Conservation (phyloP, 2,329 filamentous ascomycete species). For the Calonectria hawksworthii region DNA sequence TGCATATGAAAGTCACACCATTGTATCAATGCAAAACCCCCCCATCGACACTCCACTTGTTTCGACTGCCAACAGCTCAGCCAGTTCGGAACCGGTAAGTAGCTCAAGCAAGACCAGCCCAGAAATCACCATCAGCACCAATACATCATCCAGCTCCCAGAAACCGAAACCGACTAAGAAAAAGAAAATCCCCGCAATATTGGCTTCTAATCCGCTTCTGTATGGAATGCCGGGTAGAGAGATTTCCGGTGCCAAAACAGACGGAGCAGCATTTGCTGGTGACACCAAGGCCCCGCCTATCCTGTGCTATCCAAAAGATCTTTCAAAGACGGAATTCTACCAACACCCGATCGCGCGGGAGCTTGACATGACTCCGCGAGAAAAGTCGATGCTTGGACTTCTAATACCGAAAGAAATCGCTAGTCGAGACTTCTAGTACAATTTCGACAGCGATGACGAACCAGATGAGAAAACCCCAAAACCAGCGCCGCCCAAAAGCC, state of each 20-base stretch:
- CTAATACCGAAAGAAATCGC: conserved; percentile 51
- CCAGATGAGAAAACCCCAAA: conserved; percentile 29
- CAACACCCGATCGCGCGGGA: conserved; percentile 54
- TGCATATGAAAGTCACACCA: conserved; percentile 28
- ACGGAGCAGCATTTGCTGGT: conserved; percentile 52
- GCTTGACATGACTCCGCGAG: conserved; percentile 44
- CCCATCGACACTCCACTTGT: conserved; percentile 28
- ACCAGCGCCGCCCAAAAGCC: conserved; percentile 7
- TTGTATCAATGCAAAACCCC: conserved; percentile 9
- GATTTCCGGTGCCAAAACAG: conserved; percentile 54
- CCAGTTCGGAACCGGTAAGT: conserved; percentile 16
- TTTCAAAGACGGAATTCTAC: conserved; percentile 52
- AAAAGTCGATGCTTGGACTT: conserved; percentile 51
- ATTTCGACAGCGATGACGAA: conserved; percentile 53
- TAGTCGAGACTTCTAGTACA: conserved; percentile 54
- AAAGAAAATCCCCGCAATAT: conserved; percentile 13
- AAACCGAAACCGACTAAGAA: conserved; percentile 1
- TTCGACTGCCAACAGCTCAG: conserved; percentile 25
- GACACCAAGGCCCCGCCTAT: conserved; percentile 49
- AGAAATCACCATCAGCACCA: conserved; percentile 24
- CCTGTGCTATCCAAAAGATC: conserved; percentile 51
- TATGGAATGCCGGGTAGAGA: conserved; percentile 56
- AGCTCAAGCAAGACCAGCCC: conserved; percentile 19
- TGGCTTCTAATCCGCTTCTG: conserved; percentile 58
- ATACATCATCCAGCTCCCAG: conserved; percentile 19